Percentiles rank a stretch among this genome's conserved stretches.
phyloP scores from a whole-genome alignment of 2,329 filamentous ascomycete species.

The Monilinia polystroma region DNA sequence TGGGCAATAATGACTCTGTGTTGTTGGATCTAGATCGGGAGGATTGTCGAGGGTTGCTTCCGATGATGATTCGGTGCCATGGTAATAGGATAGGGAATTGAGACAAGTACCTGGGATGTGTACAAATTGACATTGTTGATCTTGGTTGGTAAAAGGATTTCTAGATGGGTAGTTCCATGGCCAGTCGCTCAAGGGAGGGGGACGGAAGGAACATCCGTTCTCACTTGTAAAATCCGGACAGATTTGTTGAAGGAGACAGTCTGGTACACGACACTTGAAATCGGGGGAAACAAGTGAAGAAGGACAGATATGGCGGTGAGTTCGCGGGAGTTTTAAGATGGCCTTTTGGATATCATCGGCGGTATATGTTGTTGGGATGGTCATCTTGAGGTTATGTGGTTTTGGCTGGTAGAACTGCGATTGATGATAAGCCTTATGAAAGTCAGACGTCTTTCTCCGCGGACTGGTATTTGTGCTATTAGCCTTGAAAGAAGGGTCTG shows the following conservation, averaged over 20 bases:
- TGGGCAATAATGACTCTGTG: background rate
- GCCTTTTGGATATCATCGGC: background rate
- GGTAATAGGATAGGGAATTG: background rate
- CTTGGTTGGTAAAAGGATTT: background rate
- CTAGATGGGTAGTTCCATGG: conserved; percentile 1
- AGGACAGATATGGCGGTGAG: conserved; percentile 14
- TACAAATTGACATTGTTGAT: background rate
- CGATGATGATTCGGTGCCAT: background rate
- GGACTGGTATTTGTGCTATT: conserved; percentile 7
- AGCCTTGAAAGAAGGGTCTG: background rate
- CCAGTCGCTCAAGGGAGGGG: conserved; percentile 2
- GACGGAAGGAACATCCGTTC: conserved; percentile 5
- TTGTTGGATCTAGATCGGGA: background rate
- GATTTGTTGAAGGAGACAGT: conserved; percentile 7
- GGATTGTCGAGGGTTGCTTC: background rate
- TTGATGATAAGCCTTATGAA: too few relatives aligned
- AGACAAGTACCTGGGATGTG: conserved; percentile 9
- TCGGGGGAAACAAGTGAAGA: conserved; percentile 1
- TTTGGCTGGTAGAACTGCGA: background rate
- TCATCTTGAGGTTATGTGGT: background rate
- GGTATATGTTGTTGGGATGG: background rate
- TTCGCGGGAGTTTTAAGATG: background rate
- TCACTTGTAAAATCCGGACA: conserved; percentile 13
- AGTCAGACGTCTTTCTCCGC: background rate
- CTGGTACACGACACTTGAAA: background rate